Conservation (phyloP, 352 stramenopile genomes). For the Vaucheria bursata region DNA sequence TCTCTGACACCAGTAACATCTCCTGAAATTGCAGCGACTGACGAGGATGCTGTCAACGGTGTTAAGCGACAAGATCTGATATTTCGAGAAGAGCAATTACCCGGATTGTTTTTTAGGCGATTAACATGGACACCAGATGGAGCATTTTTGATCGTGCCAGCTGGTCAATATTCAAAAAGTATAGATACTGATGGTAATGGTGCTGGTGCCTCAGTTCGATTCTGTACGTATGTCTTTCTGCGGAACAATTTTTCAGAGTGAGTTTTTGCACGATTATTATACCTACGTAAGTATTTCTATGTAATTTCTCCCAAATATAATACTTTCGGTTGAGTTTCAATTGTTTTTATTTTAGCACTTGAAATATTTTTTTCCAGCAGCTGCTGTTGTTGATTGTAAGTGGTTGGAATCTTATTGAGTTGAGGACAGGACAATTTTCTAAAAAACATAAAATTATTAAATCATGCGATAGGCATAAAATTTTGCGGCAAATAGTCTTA, state of each 20-base stretch:
- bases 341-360: no score
- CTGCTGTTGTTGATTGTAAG: no score
- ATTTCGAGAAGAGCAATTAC: constrained; percentile 77
- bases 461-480: no score
- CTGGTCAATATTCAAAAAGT: constrained; percentile 40
- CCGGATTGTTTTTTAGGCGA: constrained; percentile 69
- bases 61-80: constrained; percentile 44
- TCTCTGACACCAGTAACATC: no score
- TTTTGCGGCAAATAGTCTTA: no score
- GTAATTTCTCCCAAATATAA: background rate
- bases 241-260: constrained; percentile 68
- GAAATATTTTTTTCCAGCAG: no score
- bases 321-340: background rate
- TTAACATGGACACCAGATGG: constrained; percentile 77
- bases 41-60: no score
- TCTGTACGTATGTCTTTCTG: constrained; percentile 75
- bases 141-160: constrained; percentile 70
- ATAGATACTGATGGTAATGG: background rate
- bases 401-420: constrained; percentile 6
- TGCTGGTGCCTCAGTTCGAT: constrained; percentile 10
- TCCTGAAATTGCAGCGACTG: no score
- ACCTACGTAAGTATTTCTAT: background rate
- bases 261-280: no score
- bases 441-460: no score
- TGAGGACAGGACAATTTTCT: no score